Base-by-base conservation (phyloP, 2,329 filamentous ascomycete species). In the Xylariales sp. region DNA sequence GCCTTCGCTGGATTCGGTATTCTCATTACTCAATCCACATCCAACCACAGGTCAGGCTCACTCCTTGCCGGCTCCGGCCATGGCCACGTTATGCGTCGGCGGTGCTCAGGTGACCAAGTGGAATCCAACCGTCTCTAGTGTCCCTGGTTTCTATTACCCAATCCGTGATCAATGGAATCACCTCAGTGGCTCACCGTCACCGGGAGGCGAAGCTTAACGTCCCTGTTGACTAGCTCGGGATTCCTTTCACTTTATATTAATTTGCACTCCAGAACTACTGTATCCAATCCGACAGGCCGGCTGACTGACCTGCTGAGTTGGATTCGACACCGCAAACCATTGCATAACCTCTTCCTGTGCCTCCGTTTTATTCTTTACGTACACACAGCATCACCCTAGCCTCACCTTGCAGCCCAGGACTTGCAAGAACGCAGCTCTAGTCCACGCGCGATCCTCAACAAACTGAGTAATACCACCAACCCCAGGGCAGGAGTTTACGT, bases 141-240 rank as follows among this genome's bases (percentile, higher is more conserved):
- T 59, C 54, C 56, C 58, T 54, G 54, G 61, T 70, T 71, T 70
- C 52, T 51, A 70, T 71, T 71, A 70, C 67, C 54, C 63, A 70
- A 71, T 70, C 48, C 42, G 49, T 55, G 44, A 43, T 47, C 50
- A 50, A 57, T 54, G 42, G 43, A 53, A 53, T 40, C 42, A 37
- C 29, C 43, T 47, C 34, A 18, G 16, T 29, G 34, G 24, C 16
- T 16, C 34, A 33, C 15, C 20, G 12, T 35, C n/a, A 15, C 37
- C 10, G 29, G n/a, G 37, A 33, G 37, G 37, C 29, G 33, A 38
- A 31, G 27, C 24, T 19, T 21, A 15, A n/a, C 20, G 13, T n/a
- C n/a, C n/a, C n/a, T n/a, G n/a, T n/a, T n/a, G n/a, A n/a, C n/a
- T n/a, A n/a, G n/a, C n/a, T n/a, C n/a, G n/a, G n/a, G n/a, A n/a